These are phyloP conservation scores for Hyaloscypha bicolor DNA, from an alignment of 495 filamentous ascomycete species.

Conservation along the genomic window DNA sequence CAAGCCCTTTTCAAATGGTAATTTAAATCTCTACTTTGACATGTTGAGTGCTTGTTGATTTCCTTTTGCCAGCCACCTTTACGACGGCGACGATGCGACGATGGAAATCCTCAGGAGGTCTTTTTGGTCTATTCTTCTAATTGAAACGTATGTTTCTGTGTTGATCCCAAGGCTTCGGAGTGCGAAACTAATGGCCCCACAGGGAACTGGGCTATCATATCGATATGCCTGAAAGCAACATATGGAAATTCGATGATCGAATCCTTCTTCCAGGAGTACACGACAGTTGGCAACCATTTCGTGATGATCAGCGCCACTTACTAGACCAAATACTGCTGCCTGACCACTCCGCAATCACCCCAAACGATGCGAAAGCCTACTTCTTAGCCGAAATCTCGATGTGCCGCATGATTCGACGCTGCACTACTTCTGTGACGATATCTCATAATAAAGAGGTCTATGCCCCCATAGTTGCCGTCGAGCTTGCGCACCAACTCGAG, in stretches of 20 bases:
- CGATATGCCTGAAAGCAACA: conserved; percentile 27
- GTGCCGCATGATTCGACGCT: conserved; percentile 23
- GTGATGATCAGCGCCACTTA: conserved; percentile 7
- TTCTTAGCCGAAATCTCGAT: conserved; percentile 22
- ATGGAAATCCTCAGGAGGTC: conserved; percentile 15
- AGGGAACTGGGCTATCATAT: conserved; percentile 24
- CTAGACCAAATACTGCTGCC: neutral
- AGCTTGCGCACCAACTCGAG: conserved; percentile 21
- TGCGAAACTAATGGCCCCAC: neutral
- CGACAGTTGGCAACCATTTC: conserved; percentile 15
- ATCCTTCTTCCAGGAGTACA: conserved; percentile 21
- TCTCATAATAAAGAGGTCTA: conserved; percentile 15
- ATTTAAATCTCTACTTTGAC: neutral
- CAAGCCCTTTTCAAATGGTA: conserved; percentile 25
- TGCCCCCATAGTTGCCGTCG: conserved; percentile 16
- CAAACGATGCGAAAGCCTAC: conserved; percentile 15
- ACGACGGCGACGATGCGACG: neutral
- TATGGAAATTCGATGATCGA: conserved; percentile 26
- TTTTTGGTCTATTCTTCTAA: conserved; percentile 22
- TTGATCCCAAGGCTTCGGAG: neutral
- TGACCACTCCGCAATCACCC: neutral
- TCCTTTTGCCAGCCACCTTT: neutral
- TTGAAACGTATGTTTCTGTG: conserved; percentile 16
- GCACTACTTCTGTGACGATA: conserved; percentile 19
- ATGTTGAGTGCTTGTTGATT: neutral